Evolutionary conservation across 2,329 filamentous ascomycete species (phyloP).

Genomic region (Diaporthe vaccinii): DNA sequence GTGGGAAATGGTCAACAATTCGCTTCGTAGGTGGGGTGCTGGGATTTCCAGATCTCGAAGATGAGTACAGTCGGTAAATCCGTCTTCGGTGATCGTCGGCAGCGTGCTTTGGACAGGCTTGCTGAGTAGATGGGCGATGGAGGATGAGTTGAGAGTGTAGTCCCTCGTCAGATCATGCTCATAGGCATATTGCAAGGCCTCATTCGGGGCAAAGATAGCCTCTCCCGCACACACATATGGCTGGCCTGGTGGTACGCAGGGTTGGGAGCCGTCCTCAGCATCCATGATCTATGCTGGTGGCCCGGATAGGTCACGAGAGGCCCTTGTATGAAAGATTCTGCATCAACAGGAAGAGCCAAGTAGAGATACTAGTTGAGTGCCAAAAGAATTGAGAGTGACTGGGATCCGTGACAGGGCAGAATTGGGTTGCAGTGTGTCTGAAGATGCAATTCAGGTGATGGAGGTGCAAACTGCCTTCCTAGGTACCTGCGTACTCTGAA

Average conservation of each 20-base stretch:
- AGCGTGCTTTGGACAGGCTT: conserved; percentile 30
- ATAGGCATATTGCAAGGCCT: conserved; percentile 38
- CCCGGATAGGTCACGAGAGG: background rate
- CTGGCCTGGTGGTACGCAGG: background rate
- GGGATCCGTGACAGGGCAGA: background rate
- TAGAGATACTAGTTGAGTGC: background rate
- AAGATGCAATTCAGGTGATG: background rate
- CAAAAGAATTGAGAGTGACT: background rate
- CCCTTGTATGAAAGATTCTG: background rate
- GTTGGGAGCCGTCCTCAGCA: background rate
- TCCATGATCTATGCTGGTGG: background rate
- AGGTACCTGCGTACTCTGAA: background rate
- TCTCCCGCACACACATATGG: background rate
- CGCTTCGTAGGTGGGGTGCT: background rate
- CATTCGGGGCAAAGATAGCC: background rate
- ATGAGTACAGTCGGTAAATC: conserved; percentile 33
- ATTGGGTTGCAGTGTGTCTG: background rate
- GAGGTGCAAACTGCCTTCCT: background rate
- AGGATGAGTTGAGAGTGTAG: conserved; percentile 37
- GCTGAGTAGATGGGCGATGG: conserved; percentile 34
- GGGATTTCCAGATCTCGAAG: conserved; percentile 28
- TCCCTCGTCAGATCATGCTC: conserved; percentile 33
- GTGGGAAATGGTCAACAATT: background rate
- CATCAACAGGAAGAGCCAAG: background rate
- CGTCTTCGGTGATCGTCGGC: conserved; percentile 16